Conservation (phyloP, 192 early-diverging fungal species). For the Backusella parvicylindrica region DNA sequence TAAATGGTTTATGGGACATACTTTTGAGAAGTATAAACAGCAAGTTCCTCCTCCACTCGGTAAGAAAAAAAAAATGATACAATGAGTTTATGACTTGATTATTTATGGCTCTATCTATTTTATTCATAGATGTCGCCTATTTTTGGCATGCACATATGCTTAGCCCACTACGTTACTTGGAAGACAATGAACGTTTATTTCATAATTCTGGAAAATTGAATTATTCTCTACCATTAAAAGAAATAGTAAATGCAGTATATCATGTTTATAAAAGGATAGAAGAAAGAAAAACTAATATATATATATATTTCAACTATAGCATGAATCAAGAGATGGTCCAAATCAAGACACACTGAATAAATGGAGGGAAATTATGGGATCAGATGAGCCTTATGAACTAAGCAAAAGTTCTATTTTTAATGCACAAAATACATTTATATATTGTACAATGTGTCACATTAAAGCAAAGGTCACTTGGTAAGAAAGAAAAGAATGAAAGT, state of each 20-base stretch:
- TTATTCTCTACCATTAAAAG: background rate
- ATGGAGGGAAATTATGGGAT: background rate
- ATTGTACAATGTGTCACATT: slow-evolving; percentile 2
- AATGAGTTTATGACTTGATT: background rate
- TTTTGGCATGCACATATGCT: slow-evolving; percentile 1
- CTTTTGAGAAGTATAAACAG: background rate
- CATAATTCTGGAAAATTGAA: background rate
- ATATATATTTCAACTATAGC: background rate
- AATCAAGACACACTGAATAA: background rate
- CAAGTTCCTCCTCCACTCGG: background rate
- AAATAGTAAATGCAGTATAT: background rate
- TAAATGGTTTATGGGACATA: background rate
- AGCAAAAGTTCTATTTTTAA: background rate
- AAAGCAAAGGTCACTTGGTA: slow-evolving; percentile 6
- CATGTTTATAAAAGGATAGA: background rate
- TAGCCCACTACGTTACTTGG: background rate
- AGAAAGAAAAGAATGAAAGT: background rate
- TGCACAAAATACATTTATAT: background rate
- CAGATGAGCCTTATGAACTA: background rate
- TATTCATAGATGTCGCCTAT: background rate
- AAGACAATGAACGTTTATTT: background rate
- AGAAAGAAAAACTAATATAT: background rate
- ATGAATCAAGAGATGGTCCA: background rate
- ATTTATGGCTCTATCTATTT: background rate
- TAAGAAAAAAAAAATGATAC: background rate